Percentiles rank a stretch among this genome's conserved stretches.
phyloP scores from a whole-genome alignment of 306 rosid species.

The Urtica urens region DNA sequence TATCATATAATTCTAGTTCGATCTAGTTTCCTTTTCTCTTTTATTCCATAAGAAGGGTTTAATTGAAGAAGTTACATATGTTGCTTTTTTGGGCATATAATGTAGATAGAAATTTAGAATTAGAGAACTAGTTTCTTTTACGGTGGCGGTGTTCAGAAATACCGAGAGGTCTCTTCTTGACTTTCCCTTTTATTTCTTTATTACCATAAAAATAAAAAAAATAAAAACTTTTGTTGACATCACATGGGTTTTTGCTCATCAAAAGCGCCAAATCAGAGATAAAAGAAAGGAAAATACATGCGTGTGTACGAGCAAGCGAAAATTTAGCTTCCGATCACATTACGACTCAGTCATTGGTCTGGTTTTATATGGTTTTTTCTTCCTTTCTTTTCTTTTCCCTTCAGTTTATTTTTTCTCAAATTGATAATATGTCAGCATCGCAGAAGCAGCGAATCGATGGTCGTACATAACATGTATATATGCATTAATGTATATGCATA shows the following conservation, averaged over 20 bases:
- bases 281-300: slow-evolving; percentile 1
- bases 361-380: neutral
- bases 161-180: no score
- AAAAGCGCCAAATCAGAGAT: neutral
- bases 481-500: neutral
- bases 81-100: no score
- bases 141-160: no score
- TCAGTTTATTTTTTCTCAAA: neutral
- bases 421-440: neutral
- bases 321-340: neutral
- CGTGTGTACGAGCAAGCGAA: neutral
- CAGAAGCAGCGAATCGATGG: slow-evolving; percentile 2
- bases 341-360: neutral
- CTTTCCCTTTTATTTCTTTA: neutral
- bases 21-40: neutral
- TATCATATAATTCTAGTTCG: neutral
- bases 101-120: no score
- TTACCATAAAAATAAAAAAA: no score
- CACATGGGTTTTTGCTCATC: neutral
- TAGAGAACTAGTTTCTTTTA: no score
- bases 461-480: neutral
- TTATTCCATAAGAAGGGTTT: neutral
- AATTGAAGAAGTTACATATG: no score
- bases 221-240: neutral
- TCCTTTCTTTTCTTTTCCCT: neutral